These are phyloP conservation scores for Phaeotremella skinneri DNA, from an alignment of 768 basidiomycete genomes.

Conservation along the genomic window DNA sequence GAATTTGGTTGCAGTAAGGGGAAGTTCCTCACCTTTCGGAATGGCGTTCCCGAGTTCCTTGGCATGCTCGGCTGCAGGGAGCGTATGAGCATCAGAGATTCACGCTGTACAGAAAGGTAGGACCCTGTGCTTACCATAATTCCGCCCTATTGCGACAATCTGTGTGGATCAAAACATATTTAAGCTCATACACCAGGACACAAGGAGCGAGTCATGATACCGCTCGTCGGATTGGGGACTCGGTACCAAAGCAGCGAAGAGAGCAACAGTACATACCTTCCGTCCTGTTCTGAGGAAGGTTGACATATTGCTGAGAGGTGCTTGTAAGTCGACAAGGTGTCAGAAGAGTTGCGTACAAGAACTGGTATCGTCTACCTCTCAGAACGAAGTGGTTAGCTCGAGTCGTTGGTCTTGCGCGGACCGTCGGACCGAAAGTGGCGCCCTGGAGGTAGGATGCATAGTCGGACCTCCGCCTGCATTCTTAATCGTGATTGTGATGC, in stretches of 20 bases:
- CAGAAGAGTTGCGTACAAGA: too few relatives aligned
- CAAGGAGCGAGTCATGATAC: neutral
- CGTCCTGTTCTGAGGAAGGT: constrained; percentile 40
- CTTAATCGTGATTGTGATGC: too few relatives aligned
- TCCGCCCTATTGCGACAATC: constrained; percentile 93
- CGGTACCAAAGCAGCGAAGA: neutral
- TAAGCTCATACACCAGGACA: neutral
- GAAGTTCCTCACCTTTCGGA: constrained; percentile 58
- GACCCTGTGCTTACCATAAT: constrained; percentile 73
- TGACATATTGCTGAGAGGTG: constrained; percentile 34
- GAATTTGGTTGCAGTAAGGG: neutral
- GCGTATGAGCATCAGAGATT: neutral
- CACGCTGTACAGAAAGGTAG: neutral
- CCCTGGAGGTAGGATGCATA: too few relatives aligned
- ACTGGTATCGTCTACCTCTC: too few relatives aligned
- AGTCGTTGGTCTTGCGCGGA: neutral
- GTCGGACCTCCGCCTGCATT: too few relatives aligned
- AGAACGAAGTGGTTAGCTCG: neutral
- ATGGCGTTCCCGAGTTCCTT: constrained; percentile 85
- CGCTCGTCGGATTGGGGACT: neutral
- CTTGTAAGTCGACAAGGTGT: too few relatives aligned
- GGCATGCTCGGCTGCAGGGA: constrained; percentile 61
- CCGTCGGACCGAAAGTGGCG: neutral
- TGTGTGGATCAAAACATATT: constrained; percentile 3
- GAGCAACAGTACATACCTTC: constrained; percentile 28